Evolutionary conservation across 345 rosid species (phyloP).

Genomic region (Gossypium raimondii): DNA sequence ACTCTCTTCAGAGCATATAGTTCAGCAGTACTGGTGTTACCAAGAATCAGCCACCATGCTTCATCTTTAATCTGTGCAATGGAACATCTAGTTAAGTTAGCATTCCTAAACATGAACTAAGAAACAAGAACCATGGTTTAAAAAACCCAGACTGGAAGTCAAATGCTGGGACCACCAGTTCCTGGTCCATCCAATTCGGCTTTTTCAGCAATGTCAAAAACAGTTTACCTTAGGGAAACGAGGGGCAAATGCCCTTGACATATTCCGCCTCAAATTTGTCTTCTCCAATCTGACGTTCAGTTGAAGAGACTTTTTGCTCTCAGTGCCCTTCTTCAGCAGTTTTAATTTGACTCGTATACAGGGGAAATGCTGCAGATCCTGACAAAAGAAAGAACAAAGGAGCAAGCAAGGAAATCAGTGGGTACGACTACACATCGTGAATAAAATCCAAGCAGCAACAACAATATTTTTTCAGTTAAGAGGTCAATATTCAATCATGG

Average conservation of each 20-base stretch:
- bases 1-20: conserved; percentile 86
- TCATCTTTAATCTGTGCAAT: conserved; percentile 73
- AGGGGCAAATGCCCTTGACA: conserved; percentile 76
- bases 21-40: conserved; percentile 61
- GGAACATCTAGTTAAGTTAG: conserved; percentile 15
- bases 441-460: background rate
- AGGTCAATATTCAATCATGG: background rate
- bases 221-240: conserved; percentile 80
- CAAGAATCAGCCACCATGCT: conserved; percentile 97
- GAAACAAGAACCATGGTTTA: background rate
- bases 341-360: conserved; percentile 56
- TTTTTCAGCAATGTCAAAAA: background rate
- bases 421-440: background rate
- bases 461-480: background rate
- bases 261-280: conserved; percentile 46
- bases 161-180: background rate
- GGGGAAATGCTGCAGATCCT: conserved; percentile 88
- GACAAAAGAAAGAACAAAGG: conserved; percentile 13
- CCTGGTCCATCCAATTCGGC: background rate
- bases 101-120: conserved; percentile 2
- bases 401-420: background rate
- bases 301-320: conserved; percentile 31
- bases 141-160: background rate
- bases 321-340: conserved; percentile 48
- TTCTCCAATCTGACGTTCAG: conserved; percentile 69